phyloP scores from a whole-genome alignment of 2,329 filamentous ascomycete genomes.

The Cladorrhinum sp. region DNA sequence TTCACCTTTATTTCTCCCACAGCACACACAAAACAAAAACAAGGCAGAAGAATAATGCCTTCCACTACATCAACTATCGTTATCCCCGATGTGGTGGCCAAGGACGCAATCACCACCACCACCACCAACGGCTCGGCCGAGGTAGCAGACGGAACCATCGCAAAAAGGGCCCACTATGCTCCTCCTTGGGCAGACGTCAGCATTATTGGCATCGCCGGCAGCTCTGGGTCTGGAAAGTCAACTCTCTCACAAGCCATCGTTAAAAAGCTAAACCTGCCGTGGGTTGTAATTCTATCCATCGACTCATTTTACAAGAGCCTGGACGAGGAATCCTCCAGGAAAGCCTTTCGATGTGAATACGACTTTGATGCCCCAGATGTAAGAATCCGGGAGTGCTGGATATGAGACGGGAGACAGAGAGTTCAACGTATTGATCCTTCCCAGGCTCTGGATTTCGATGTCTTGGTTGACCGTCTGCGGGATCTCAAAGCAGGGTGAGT shows the following conservation, averaged over 20 bases:
- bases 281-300: constrained; percentile 98
- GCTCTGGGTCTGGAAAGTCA: constrained; percentile 92
- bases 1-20: background rate
- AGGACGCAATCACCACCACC: constrained; percentile 2
- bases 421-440: background rate
- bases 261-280: constrained; percentile 83
- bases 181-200: constrained; percentile 95
- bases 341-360: constrained; percentile 86
- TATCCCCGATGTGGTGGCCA: constrained; percentile 4
- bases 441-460: constrained; percentile 87
- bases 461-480: constrained; percentile 71
- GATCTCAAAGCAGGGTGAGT: constrained; percentile 89
- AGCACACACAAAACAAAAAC: too few species aligned
- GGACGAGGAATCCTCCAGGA: constrained; percentile 70
- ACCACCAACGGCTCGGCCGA: constrained; percentile 13
- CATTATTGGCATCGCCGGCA: constrained; percentile 94
- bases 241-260: constrained; percentile 91
- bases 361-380: constrained; percentile 90
- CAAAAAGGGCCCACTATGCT: constrained; percentile 71
- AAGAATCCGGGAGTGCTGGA: constrained; percentile 29
- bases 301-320: constrained; percentile 97
- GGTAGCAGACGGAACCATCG: constrained; percentile 43
- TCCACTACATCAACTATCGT: background rate
- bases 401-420: background rate
- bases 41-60: background rate